Percentiles rank a stretch among this genome's conserved stretches.
These are phyloP conservation scores for Mercurialis annua DNA, from an alignment of 345 rosid species.

Conservation along the genomic window DNA sequence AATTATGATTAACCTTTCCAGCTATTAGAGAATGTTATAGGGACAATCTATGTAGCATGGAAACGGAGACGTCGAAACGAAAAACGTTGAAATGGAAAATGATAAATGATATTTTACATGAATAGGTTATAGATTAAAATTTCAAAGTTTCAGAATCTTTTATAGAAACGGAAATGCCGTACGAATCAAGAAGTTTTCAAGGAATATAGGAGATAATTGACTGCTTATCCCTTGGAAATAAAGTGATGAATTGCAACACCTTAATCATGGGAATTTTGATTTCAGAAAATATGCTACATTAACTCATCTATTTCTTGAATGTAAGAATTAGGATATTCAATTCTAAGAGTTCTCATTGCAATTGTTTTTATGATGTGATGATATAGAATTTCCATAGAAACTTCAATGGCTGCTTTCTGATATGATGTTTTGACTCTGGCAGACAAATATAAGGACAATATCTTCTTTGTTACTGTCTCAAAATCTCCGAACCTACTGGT, in stretches of 20 bases:
- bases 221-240: background rate
- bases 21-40: background rate
- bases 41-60: too few species aligned
- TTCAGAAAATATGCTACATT: background rate
- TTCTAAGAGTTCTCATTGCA: background rate
- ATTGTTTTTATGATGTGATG: background rate
- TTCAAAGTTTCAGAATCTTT: too few species aligned
- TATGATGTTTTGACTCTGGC: constrained; percentile 1
- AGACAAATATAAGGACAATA: constrained; percentile 21
- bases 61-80: too few species aligned
- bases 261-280: background rate
- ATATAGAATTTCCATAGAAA: background rate
- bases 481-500: constrained; percentile 16
- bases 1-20: background rate
- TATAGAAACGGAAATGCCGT: too few species aligned
- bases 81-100: too few species aligned
- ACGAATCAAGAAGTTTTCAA: too few species aligned
- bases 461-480: constrained; percentile 28
- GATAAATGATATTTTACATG: too few species aligned
- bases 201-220: too few species aligned
- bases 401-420: constrained; percentile 1
- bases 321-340: background rate
- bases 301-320: background rate
- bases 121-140: too few species aligned
- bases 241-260: too few species aligned